Percentiles rank a stretch among this genome's conserved stretches.
These are phyloP conservation scores for Golubevia pallescens DNA, from an alignment of 1,284 basidiomycete genomes.

Conservation along the genomic window DNA sequence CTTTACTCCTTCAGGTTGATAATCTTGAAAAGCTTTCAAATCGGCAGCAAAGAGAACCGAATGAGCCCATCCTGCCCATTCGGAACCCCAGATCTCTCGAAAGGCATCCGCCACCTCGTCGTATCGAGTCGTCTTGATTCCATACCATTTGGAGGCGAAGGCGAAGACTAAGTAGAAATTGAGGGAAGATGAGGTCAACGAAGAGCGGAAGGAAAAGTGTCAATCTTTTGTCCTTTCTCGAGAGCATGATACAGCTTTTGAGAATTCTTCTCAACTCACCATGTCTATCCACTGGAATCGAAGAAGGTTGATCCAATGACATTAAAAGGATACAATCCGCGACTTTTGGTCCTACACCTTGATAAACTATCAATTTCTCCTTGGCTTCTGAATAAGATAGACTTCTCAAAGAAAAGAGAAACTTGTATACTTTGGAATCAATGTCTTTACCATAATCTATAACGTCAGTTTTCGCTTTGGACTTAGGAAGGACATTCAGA, in stretches of 20 bases:
- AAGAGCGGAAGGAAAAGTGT: too few relatives aligned
- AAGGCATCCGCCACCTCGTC: slow-evolving; percentile 53
- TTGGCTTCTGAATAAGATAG: slow-evolving; percentile 69
- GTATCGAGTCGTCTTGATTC: slow-evolving; percentile 46
- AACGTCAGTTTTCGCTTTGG: slow-evolving; percentile 25
- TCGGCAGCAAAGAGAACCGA: slow-evolving; percentile 58
- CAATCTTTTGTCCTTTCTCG: too few relatives aligned
- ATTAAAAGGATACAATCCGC: slow-evolving; percentile 94
- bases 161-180: slow-evolving; percentile 56
- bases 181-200: too few relatives aligned
- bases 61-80: slow-evolving; percentile 60
- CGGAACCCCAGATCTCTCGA: slow-evolving; percentile 54
- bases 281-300: slow-evolving; percentile 61
- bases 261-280: slow-evolving; percentile 66
- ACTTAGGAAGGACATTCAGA: slow-evolving; percentile 64
- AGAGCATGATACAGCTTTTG: too few relatives aligned
- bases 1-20: slow-evolving; percentile 24
- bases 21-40: slow-evolving; percentile 38
- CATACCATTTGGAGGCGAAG: slow-evolving; percentile 59
- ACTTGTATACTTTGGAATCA: not conserved
- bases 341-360: slow-evolving; percentile 94
- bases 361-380: slow-evolving; percentile 75
- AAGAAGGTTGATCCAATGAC: slow-evolving; percentile 78
- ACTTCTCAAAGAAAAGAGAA: not conserved
- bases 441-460: slow-evolving; percentile 64